Conservation (phyloP, 345 rosid species). For the Eucalyptus grandis region DNA sequence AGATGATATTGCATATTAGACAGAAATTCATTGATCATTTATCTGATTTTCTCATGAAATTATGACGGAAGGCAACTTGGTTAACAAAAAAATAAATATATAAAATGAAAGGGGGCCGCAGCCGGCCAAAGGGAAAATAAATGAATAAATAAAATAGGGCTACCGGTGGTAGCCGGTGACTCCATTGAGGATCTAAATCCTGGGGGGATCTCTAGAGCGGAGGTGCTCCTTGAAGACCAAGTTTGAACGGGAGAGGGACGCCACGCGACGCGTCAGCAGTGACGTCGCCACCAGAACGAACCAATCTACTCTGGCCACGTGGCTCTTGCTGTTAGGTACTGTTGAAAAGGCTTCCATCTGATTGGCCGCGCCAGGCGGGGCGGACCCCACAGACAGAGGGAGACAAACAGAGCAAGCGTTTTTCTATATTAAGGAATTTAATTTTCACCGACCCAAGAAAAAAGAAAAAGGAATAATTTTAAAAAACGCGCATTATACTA, state of each 20-base stretch:
- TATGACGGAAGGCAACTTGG: background rate
- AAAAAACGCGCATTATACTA: background rate
- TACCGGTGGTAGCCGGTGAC: background rate
- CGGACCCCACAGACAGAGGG: background rate
- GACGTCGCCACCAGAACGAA: background rate
- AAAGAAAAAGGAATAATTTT: background rate
- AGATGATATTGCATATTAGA: fast-evolving
- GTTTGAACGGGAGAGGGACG: background rate
- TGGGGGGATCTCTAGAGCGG: background rate
- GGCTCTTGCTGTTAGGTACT: background rate
- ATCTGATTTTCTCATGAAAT: background rate
- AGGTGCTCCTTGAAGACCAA: background rate
- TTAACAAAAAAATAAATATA: background rate
- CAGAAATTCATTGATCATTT: fast-evolving
- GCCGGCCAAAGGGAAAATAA: background rate
- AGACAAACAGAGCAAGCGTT: background rate
- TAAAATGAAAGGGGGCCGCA: background rate
- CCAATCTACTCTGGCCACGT: background rate
- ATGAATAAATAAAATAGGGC: background rate
- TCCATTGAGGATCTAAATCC: background rate
- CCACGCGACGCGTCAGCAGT: background rate
- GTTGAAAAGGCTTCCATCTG: background rate
- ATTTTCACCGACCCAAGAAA: no score
- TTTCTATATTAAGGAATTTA: background rate
- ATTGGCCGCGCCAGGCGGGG: background rate